phyloP scores from a whole-genome alignment of 257 asterid genomes.

The Nicotiana obtusifolia region DNA sequence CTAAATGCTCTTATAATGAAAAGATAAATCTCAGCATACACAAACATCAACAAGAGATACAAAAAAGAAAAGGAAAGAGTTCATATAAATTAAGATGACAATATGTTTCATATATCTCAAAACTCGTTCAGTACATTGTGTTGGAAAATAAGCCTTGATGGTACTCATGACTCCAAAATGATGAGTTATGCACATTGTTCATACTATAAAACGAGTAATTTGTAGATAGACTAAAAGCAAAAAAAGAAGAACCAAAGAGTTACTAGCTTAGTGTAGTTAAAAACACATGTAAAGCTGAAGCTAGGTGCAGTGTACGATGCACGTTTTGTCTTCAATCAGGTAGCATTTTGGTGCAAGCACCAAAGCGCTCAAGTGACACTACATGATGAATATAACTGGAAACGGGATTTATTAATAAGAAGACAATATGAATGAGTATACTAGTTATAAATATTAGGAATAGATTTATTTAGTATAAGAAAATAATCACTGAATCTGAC shows the following conservation, averaged over 20 bases:
- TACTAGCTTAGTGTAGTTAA: background rate
- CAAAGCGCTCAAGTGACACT: background rate
- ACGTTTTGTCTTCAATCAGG: background rate
- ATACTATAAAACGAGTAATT: background rate
- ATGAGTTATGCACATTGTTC: background rate
- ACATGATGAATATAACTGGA: conserved; percentile 1
- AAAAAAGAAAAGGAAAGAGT: background rate
- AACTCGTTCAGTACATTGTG: background rate
- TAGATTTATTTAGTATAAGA: background rate
- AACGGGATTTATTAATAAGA: background rate
- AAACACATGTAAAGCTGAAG: conserved; percentile 1
- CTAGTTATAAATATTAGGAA: background rate
- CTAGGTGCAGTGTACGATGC: background rate
- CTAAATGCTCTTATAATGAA: background rate
- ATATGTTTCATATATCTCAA: background rate
- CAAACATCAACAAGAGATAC: background rate
- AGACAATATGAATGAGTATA: background rate
- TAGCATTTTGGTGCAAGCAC: background rate
- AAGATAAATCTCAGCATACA: background rate
- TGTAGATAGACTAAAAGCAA: background rate
- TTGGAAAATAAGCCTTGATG: background rate
- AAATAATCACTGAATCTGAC: background rate
- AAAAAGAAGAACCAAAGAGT: background rate
- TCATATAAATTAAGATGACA: background rate
- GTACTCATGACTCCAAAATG: background rate